Evolutionary conservation across 805 yeast genomes (phyloP).

Genomic region (Kazachstania africana): DNA sequence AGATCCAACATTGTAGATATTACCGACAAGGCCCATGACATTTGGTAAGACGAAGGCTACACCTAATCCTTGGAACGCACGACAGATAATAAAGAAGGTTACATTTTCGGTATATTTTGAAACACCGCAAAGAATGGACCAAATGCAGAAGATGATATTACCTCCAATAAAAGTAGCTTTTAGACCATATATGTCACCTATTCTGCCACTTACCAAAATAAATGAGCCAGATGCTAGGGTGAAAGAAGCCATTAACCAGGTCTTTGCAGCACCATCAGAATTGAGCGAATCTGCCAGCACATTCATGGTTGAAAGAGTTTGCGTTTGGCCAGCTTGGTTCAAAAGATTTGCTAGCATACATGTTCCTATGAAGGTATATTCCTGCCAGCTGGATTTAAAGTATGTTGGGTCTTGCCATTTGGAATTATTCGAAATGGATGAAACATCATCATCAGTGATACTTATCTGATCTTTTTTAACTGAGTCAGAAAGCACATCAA

Average conservation of each 20-base stretch:
- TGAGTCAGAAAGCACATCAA: too few species aligned
- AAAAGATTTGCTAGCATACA: constrained; percentile 29
- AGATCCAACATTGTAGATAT: constrained; percentile 33
- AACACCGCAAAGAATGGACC: constrained; percentile 53
- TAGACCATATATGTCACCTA: constrained; percentile 65
- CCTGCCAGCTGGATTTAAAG: constrained; percentile 12
- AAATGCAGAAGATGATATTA: constrained; percentile 40
- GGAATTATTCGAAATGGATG: not conserved
- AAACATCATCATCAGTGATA: not conserved
- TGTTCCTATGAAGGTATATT: constrained; percentile 18
- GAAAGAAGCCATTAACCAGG: constrained; percentile 65
- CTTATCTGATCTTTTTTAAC: too few species aligned
- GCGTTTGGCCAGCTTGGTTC: constrained; percentile 32
- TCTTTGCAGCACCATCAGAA: constrained; percentile 25
- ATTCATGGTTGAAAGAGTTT: constrained; percentile 28
- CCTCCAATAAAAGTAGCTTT: constrained; percentile 43
- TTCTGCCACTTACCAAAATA: constrained; percentile 52
- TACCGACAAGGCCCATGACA: constrained; percentile 44
- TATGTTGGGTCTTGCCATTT: constrained; percentile 13
- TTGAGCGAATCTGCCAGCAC: constrained; percentile 26
- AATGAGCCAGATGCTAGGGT: constrained; percentile 65
- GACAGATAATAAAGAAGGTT: constrained; percentile 37
- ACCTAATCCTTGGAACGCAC: constrained; percentile 57
- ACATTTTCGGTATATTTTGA: constrained; percentile 39
- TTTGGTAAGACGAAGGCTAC: constrained; percentile 47